Conservation (phyloP, 257 asterid species). For the Nicotiana tabacum region DNA sequence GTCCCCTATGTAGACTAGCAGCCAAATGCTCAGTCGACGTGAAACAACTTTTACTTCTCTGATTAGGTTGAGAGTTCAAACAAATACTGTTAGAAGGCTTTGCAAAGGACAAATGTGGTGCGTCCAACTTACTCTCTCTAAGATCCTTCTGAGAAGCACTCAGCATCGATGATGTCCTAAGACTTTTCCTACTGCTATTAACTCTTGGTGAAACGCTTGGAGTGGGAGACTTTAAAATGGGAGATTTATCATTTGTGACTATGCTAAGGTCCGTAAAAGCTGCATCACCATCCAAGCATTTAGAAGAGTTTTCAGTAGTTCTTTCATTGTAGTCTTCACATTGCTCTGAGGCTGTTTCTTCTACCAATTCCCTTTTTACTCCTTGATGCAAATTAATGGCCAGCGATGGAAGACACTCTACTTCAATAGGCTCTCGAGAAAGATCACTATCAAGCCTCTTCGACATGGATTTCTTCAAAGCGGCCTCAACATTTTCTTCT, state of each 20-base stretch:
- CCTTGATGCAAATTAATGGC: conserved; percentile 16
- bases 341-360: conserved; percentile 24
- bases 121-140: conserved; percentile 29
- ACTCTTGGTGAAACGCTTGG: conserved; percentile 86
- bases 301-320: conserved; percentile 34
- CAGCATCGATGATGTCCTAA: conserved; percentile 55
- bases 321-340: conserved; percentile 21
- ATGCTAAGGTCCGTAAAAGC: conserved; percentile 28
- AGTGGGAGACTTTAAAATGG: conserved; percentile 60
- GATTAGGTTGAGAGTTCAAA: conserved; percentile 36
- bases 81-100: conserved; percentile 52
- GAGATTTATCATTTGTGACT: conserved; percentile 38
- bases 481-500: conserved; percentile 6
- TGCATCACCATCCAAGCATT: conserved; percentile 27
- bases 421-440: conserved; percentile 16
- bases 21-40: conserved; percentile 71
- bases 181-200: conserved; percentile 68
- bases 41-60: conserved; percentile 40
- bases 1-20: conserved; percentile 83
- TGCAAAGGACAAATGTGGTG: conserved; percentile 32
- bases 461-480: conserved; percentile 5
- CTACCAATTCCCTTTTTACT: conserved; percentile 16
- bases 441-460: conserved; percentile 19
- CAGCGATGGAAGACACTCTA: conserved; percentile 18
- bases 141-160: conserved; percentile 51